Base-by-base conservation (phyloP, 1,284 basidiomycete species). In the Cryptococcus sp. region DNA sequence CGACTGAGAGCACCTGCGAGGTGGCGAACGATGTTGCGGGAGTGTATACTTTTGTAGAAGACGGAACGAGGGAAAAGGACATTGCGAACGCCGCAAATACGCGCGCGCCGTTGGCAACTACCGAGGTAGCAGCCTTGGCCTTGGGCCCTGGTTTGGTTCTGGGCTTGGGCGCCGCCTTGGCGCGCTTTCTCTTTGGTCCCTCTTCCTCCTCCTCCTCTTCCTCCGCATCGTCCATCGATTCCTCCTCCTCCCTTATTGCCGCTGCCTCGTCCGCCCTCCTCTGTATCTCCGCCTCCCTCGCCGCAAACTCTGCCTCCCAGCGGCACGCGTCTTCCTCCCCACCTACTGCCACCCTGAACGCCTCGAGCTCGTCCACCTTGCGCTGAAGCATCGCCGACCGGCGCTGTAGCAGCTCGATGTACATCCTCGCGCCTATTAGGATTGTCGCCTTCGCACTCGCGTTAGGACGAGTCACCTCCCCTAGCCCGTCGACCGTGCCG, bases 391-490 rank as follows among this genome's bases (percentile, higher is more conserved):
- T 69, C 1, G 63, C 65, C 8, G 66, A 67, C 18, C 75, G 63
- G 24, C 60, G 65, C 55, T 77, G 75, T 18, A 78, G 59, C 8
- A 74, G 59, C 53, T 77, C 74, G 48, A 78, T 77, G 56, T 78
- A 78, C 66, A 76, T 64, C 37, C 71, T 61, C 18, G 76, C 75
- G 2, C 75, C 76, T 28, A 73, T 64, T 42, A 78, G 64, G 40
- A 78, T 72, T 20, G 76, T 78, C 37, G 75, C 71, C 59, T 78
- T 78, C 28, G 75, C 72, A 57, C 67, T 70, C 0, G 73, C 72
- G 49, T 76, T 78, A 4, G 76, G 76, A 21, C 75, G 68, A 0
- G 71, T 72, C 21, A 78, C 65, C 53, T 73, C 71, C 35, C 72
- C 72, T 2, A 78, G 57, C n/a, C 76, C 76, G 46, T 75, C 76